Conservation (phyloP, 495 filamentous ascomycete genomes). For the Platismatia glauca region DNA sequence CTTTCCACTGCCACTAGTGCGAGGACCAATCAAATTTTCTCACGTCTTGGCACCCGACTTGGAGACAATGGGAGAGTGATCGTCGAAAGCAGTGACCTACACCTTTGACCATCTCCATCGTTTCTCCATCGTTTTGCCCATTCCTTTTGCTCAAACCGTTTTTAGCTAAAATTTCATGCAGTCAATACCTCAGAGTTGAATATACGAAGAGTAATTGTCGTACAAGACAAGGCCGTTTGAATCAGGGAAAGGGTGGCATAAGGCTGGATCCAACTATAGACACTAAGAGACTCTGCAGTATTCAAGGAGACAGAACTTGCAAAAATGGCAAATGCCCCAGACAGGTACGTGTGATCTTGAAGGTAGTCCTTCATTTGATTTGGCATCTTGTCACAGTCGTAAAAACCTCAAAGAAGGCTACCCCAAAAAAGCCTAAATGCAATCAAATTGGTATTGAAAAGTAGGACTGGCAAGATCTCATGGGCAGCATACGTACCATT, state of each 20-base stretch:
- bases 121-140: neutral
- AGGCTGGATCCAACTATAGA: neutral
- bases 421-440: neutral
- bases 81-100: neutral
- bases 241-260: neutral
- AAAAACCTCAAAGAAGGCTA: neutral
- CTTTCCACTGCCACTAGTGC: too few species aligned
- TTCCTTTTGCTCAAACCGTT: neutral
- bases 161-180: neutral
- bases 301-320: neutral
- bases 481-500: neutral
- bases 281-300: neutral
- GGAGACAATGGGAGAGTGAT: neutral
- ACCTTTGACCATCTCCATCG: neutral
- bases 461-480: too few species aligned
- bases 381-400: neutral
- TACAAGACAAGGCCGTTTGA: neutral
- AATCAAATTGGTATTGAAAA: too few species aligned
- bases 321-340: constrained; percentile 5
- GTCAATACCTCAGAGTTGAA: too few species aligned
- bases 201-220: neutral
- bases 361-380: neutral
- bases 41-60: neutral
- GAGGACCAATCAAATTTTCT: neutral
- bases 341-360: constrained; percentile 4